Conservation (phyloP, 805 yeast genomes). For the Clavispora santaluciae region DNA sequence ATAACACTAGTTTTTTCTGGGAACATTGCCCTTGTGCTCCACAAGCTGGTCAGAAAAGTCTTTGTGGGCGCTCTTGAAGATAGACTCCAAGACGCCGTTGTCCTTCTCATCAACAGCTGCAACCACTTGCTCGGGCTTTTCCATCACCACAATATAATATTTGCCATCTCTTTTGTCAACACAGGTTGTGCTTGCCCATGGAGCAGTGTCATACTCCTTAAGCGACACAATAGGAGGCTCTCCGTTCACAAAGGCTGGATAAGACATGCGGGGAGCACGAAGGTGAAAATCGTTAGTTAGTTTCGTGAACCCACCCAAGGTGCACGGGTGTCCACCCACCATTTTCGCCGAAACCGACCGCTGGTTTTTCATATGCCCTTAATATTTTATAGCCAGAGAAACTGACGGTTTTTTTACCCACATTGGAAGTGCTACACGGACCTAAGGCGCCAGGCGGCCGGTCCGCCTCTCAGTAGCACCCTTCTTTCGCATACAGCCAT, state of each 20-base stretch:
- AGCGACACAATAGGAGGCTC: conserved; percentile 45
- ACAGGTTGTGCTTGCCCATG: conserved; percentile 49
- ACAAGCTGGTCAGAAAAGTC: conserved; percentile 17
- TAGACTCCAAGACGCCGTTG: conserved; percentile 34
- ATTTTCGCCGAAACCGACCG: too few relatives aligned
- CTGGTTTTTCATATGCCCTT: too few relatives aligned
- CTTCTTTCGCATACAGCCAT: too few relatives aligned
- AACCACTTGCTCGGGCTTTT: conserved; percentile 39
- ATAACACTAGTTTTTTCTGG: conserved; percentile 6
- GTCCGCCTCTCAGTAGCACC: too few relatives aligned
- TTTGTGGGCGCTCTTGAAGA: conserved; percentile 44
- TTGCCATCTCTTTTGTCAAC: conserved; percentile 34
- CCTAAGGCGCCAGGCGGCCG: too few relatives aligned
- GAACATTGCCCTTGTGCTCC: conserved; percentile 12
- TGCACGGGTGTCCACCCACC: neutral
- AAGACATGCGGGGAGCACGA: too few relatives aligned
- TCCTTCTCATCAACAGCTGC: conserved; percentile 39
- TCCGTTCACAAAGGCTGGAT: conserved; percentile 42
- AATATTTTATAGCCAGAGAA: too few relatives aligned
- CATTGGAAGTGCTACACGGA: too few relatives aligned
- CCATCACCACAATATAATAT: conserved; percentile 44
- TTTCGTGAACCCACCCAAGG: too few relatives aligned
- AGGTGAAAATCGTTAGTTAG: neutral
- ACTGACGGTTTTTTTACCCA: too few relatives aligned
- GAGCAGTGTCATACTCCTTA: conserved; percentile 45